These are phyloP conservation scores for Colletotrichum sidae DNA, from an alignment of 2,329 filamentous ascomycete genomes.

Conservation along the genomic window DNA sequence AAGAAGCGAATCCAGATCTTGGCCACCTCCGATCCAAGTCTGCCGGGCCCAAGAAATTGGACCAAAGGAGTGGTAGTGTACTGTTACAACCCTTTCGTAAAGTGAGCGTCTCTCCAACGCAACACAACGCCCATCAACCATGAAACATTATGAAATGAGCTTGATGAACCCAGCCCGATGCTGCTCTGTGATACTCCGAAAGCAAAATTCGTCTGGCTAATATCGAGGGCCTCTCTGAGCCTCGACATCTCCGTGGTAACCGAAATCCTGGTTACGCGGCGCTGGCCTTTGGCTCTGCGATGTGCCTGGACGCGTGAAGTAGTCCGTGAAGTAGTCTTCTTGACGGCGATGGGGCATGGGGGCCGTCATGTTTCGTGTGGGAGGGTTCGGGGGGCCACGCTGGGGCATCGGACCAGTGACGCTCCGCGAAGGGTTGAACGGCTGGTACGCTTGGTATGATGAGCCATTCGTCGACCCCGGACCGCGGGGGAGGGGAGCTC, in stretches of 20 bases:
- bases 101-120: slow-evolving; percentile 10
- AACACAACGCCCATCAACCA: slow-evolving; percentile 22
- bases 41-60: neutral
- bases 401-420: slow-evolving; percentile 52
- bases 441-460: slow-evolving; percentile 39
- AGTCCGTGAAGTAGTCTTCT: slow-evolving; percentile 45
- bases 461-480: slow-evolving; percentile 40
- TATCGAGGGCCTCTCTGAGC: slow-evolving; percentile 46
- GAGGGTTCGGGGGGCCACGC: slow-evolving; percentile 49
- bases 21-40: slow-evolving; percentile 9
- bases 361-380: slow-evolving; percentile 60
- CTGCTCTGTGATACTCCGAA: slow-evolving; percentile 9
- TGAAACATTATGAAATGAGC: slow-evolving; percentile 36
- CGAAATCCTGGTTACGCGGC: slow-evolving; percentile 45
- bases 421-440: slow-evolving; percentile 50
- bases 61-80: neutral
- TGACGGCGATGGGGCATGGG: slow-evolving; percentile 46
- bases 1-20: slow-evolving; percentile 18
- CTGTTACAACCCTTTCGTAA: slow-evolving; percentile 11
- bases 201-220: slow-evolving; percentile 36
- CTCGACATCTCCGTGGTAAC: slow-evolving; percentile 50
- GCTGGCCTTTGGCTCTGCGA: slow-evolving; percentile 40
- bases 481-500: slow-evolving; percentile 37
- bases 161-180: slow-evolving; percentile 7
- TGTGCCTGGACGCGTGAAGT: slow-evolving; percentile 43